Conservation (phyloP, 495 filamentous ascomycete species). For the Choiromyces venosus region DNA sequence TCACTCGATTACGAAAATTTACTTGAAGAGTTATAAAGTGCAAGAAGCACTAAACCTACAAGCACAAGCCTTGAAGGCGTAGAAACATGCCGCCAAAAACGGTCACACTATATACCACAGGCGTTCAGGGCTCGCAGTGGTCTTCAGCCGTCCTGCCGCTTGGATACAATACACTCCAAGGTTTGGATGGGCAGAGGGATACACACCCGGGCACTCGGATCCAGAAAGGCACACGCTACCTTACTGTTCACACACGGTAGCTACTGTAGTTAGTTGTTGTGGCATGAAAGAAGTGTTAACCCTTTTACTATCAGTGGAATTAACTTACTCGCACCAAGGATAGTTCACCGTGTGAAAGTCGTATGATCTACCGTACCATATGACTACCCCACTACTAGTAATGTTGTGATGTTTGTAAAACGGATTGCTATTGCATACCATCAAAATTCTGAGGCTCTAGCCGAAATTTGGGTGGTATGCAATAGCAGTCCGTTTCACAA, state of each 20-base stretch:
- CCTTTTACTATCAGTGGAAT: no score
- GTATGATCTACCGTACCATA: no score
- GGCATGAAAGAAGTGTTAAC: no score
- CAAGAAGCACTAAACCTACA: background rate
- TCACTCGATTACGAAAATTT: background rate
- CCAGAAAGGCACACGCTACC: background rate
- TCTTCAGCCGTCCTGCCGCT: background rate
- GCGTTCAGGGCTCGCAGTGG: background rate
- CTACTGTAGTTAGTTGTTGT: background rate
- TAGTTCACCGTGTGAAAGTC: no score
- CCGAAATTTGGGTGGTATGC: no score
- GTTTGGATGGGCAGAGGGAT: background rate
- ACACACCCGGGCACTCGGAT: background rate
- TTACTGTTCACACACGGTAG: background rate
- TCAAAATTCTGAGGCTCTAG: no score
- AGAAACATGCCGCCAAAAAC: background rate
- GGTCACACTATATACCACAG: background rate
- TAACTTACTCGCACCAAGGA: no score
- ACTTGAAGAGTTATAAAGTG: background rate
- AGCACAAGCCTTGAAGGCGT: background rate
- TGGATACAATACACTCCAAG: background rate
- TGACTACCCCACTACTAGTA: no score
- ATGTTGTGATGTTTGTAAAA: no score
- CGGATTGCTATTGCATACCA: no score
- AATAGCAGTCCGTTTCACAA: no score